phyloP scores from a whole-genome alignment of 208 protist species.

The Willaertia magna region DNA sequence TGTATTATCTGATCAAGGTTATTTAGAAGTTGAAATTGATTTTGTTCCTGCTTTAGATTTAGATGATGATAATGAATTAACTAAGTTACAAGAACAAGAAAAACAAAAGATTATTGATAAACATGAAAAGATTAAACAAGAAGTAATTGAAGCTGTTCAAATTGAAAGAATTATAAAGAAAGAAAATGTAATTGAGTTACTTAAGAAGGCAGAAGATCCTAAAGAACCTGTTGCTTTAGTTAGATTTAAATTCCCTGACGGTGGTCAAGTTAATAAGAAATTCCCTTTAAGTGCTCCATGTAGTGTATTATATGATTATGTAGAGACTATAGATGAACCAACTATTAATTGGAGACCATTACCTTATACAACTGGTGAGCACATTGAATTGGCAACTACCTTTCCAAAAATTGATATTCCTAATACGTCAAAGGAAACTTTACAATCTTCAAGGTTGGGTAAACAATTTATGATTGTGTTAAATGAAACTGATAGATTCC shows the following conservation, averaged over 20 bases:
- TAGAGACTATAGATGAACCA: neutral
- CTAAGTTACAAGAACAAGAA: neutral
- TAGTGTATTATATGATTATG: neutral
- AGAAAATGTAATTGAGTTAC: neutral
- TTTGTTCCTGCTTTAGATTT: slow-evolving; percentile 5
- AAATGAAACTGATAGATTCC: neutral
- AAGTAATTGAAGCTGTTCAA: neutral
- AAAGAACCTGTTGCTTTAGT: neutral
- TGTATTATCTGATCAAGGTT: neutral
- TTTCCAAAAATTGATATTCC: neutral
- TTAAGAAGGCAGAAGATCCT: neutral
- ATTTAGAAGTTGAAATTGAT: slow-evolving; percentile 1
- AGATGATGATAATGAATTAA: neutral
- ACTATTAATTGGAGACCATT: neutral
- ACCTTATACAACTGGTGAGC: neutral
- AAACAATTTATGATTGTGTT: neutral
- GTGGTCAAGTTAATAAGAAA: neutral
- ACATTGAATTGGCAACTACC: neutral
- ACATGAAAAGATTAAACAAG: neutral
- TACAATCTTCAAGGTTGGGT: neutral
- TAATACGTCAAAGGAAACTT: neutral
- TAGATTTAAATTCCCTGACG: neutral
- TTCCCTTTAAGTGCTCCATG: neutral
- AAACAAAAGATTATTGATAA: neutral
- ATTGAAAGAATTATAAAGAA: neutral